Conservation (phyloP, 2,329 filamentous ascomycete genomes). For the Sporothrix curviconia region DNA sequence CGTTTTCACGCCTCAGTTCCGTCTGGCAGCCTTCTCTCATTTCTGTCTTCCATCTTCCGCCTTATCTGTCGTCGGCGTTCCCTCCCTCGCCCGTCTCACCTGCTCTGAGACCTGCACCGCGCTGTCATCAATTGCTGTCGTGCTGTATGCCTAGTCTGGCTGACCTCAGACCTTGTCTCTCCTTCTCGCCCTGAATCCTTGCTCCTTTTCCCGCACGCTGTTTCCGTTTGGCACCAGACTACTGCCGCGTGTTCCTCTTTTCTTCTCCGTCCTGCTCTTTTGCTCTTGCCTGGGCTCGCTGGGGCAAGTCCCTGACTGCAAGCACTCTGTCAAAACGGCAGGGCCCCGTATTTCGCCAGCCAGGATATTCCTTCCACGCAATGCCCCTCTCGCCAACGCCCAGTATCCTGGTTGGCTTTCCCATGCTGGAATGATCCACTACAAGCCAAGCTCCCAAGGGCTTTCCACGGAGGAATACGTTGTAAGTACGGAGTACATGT, state of each 20-base stretch:
- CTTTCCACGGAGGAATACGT: no score
- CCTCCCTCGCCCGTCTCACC: neutral
- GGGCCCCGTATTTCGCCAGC: neutral
- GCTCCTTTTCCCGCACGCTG: no score
- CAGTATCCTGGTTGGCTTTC: neutral
- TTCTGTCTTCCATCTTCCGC: neutral
- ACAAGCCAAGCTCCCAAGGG: no score
- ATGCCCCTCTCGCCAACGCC: neutral
- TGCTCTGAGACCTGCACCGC: slow-evolving; percentile 2
- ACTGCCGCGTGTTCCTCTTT: no score
- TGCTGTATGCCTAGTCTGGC: neutral
- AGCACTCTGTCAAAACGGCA: slow-evolving; percentile 1
- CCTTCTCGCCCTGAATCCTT: no score
- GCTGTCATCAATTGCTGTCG: neutral
- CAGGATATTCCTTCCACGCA: neutral
- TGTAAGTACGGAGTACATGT: no score
- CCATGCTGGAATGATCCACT: no score
- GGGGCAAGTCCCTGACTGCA: neutral
- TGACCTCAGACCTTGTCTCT: slow-evolving; percentile 9
- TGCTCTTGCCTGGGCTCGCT: neutral
- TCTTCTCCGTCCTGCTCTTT: neutral
- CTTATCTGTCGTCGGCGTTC: neutral
- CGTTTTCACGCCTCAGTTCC: neutral
- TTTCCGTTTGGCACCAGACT: no score
- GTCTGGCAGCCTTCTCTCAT: neutral